phyloP scores from a whole-genome alignment of 495 filamentous ascomycete genomes.

The Talaromyces adpressus region DNA sequence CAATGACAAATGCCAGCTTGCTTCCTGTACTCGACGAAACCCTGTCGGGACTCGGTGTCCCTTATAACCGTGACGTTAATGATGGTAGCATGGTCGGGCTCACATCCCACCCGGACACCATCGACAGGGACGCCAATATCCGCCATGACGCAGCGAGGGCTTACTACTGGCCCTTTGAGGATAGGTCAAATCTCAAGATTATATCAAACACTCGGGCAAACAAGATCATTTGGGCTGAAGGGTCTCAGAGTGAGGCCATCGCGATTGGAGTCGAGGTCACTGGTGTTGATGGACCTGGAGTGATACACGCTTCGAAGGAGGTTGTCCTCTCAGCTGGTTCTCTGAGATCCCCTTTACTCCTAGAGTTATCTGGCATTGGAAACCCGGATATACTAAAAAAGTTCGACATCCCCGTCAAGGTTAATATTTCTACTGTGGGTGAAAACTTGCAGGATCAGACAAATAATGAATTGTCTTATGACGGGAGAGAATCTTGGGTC shows the following conservation, averaged over 20 bases:
- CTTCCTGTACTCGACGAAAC: slow-evolving; percentile 19
- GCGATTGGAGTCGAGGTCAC: slow-evolving; percentile 18
- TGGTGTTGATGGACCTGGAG: slow-evolving; percentile 29
- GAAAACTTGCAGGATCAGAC: slow-evolving; percentile 44
- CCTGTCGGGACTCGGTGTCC: slow-evolving; percentile 14
- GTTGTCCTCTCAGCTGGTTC: slow-evolving; percentile 54
- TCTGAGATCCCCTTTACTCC: slow-evolving; percentile 45
- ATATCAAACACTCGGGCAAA: slow-evolving; percentile 37
- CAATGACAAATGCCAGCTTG: slow-evolving; percentile 8
- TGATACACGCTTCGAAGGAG: slow-evolving; percentile 44
- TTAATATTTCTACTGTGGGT: slow-evolving; percentile 37
- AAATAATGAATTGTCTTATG: slow-evolving; percentile 13
- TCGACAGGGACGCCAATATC: slow-evolving; percentile 18
- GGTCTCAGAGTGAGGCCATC: background rate
- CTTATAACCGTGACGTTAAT: slow-evolving; percentile 14
- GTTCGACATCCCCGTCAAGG: slow-evolving; percentile 29
- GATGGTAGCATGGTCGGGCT: slow-evolving; percentile 17
- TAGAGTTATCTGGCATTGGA: slow-evolving; percentile 60
- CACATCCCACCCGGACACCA: slow-evolving; percentile 13
- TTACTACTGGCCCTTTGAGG: slow-evolving; percentile 20
- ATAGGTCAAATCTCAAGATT: slow-evolving; percentile 39
- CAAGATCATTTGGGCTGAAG: slow-evolving; percentile 25
- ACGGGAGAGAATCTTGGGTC: slow-evolving; percentile 5
- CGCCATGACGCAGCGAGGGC: slow-evolving; percentile 33
- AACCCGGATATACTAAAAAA: slow-evolving; percentile 20